Evolutionary conservation across 768 basidiomycete species (phyloP).

Genomic region (Obba rivulosa): DNA sequence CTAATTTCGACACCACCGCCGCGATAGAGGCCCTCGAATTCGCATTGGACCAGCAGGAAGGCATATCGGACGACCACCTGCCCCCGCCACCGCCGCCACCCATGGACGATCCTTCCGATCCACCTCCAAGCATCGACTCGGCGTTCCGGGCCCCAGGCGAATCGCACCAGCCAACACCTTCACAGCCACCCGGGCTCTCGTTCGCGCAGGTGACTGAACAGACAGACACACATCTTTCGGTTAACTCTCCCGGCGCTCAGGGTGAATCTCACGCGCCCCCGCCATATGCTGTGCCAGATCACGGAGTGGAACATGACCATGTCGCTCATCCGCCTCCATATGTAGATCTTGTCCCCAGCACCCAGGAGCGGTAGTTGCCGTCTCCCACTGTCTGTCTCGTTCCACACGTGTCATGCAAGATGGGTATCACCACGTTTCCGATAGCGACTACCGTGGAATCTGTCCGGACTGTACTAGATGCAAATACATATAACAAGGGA

Average conservation of each 20-base stretch:
- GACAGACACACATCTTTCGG: slow-evolving; percentile 2
- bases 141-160: slow-evolving; percentile 40
- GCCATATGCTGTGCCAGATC: slow-evolving; percentile 62
- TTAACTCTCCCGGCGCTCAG: slow-evolving; percentile 3
- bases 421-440: too few relatives aligned
- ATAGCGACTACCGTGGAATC: too few relatives aligned
- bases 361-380: background rate
- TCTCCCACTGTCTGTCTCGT: background rate
- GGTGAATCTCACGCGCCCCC: slow-evolving; percentile 56
- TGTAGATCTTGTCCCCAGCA: slow-evolving; percentile 25
- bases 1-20: slow-evolving; percentile 49
- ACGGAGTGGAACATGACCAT: slow-evolving; percentile 23
- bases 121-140: slow-evolving; percentile 84
- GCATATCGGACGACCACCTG: slow-evolving; percentile 26
- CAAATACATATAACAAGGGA: slow-evolving; percentile 16
- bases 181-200: slow-evolving; percentile 12
- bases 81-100: slow-evolving; percentile 77
- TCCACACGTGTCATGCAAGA: background rate
- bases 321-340: slow-evolving; percentile 32
- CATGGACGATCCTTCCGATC: slow-evolving; percentile 84
- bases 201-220: slow-evolving; percentile 8
- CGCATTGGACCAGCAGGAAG: slow-evolving; percentile 32
- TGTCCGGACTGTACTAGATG: slow-evolving; percentile 2
- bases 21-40: slow-evolving; percentile 55
- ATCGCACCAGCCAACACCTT: slow-evolving; percentile 18